Conservation (phyloP, 305 asterid species). For the Euphrasia arctica region DNA sequence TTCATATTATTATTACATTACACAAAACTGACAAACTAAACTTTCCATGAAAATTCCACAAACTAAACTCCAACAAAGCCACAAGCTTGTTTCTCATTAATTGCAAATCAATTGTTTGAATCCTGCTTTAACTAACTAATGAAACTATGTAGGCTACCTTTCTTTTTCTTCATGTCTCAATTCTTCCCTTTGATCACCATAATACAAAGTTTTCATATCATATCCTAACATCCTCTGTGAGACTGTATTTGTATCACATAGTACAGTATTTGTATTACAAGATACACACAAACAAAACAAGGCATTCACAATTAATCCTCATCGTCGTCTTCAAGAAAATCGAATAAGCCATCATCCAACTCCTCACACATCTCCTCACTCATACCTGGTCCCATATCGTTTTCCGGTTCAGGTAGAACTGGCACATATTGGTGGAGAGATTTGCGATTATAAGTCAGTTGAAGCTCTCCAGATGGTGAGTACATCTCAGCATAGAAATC, state of each 20-base stretch:
- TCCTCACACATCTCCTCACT: slow-evolving; percentile 3
- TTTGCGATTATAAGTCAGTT: slow-evolving; percentile 30
- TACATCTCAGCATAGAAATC: slow-evolving; percentile 32
- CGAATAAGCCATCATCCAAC: neutral
- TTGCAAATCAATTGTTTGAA: too few relatives aligned
- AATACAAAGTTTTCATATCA: neutral
- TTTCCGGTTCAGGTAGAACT: neutral
- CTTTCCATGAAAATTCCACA: too few relatives aligned
- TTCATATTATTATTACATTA: too few relatives aligned
- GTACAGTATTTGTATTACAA: neutral
- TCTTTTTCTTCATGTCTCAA: too few relatives aligned
- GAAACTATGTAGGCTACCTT: too few relatives aligned
- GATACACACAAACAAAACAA: neutral
- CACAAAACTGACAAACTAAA: too few relatives aligned
- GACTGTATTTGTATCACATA: too few relatives aligned
- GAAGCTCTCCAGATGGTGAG: slow-evolving; percentile 31
- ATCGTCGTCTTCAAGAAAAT: neutral
- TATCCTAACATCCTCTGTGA: neutral
- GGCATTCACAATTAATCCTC: neutral
- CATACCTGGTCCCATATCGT: neutral
- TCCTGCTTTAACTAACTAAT: too few relatives aligned
- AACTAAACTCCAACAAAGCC: too few relatives aligned
- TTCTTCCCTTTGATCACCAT: too few relatives aligned
- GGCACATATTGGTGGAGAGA: slow-evolving; percentile 9
- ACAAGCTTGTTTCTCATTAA: too few relatives aligned